These are phyloP conservation scores for Ophiostoma quercus DNA, from an alignment of 2,329 filamentous ascomycete genomes.

Conservation along the genomic window DNA sequence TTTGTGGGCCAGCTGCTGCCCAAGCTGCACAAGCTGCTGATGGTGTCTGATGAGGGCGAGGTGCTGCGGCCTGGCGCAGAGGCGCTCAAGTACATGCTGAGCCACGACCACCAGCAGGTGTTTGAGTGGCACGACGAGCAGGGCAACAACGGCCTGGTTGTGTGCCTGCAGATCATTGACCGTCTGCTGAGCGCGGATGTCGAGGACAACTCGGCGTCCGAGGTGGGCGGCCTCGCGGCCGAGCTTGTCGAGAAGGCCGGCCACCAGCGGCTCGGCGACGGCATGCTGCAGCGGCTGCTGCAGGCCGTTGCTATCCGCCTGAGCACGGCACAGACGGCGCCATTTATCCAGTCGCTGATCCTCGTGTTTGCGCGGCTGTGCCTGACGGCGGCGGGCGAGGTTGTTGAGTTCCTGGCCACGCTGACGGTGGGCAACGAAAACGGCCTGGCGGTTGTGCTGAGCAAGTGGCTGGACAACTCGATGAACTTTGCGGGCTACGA, in stretches of 20 bases:
- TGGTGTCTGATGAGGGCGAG: slow-evolving; percentile 80
- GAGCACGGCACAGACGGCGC: slow-evolving; percentile 73
- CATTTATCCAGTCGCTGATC: slow-evolving; percentile 92
- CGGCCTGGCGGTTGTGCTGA: slow-evolving; percentile 81
- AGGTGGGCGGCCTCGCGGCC: slow-evolving; percentile 89
- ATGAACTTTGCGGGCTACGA: slow-evolving; percentile 97
- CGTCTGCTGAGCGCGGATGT: slow-evolving; percentile 76
- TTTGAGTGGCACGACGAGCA: slow-evolving; percentile 78
- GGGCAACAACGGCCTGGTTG: slow-evolving; percentile 78
- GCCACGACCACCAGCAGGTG: slow-evolving; percentile 84
- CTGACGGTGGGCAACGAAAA: slow-evolving; percentile 73
- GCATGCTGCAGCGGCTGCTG: slow-evolving; percentile 72
- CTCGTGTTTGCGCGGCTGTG: slow-evolving; percentile 90
- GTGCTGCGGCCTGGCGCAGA: slow-evolving; percentile 81
- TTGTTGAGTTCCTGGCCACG: slow-evolving; percentile 84
- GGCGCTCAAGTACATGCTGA: slow-evolving; percentile 81
- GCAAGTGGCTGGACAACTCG: slow-evolving; percentile 96
- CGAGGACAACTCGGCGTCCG: slow-evolving; percentile 91
- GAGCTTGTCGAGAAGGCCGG: slow-evolving; percentile 95
- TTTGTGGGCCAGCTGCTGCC: slow-evolving; percentile 83
- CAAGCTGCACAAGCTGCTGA: slow-evolving; percentile 75
- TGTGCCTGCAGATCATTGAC: slow-evolving; percentile 87
- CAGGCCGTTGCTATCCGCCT: slow-evolving; percentile 83
- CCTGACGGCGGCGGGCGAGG: slow-evolving; percentile 76
- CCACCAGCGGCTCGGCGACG: slow-evolving; percentile 82